Evolutionary conservation across 768 basidiomycete genomes (phyloP), one percentile per base, ranked within the genome.

Genomic region (Epithele typhae): DNA sequence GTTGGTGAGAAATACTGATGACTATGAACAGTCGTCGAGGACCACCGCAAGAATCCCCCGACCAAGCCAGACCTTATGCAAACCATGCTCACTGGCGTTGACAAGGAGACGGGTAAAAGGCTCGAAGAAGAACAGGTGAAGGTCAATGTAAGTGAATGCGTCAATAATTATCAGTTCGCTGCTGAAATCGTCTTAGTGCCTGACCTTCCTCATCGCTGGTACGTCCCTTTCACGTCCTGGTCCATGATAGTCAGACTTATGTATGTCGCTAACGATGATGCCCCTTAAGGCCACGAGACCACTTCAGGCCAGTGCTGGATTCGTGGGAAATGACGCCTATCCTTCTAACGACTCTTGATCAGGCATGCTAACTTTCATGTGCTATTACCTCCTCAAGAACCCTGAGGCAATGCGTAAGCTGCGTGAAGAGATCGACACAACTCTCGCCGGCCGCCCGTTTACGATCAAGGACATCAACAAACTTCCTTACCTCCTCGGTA

Each of bases 191-290:
- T 7, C 27, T 7, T 17, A 72, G 70, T 64, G 75, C 4, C 56
- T 74, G 11, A 77, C 76, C 1, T 77, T 77, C 68, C 58, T 77
- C 10, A 73, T 76, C 37, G 75, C 75, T 10, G 27, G 27, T 30
- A 30, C 27, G 27, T 30, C 27, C 8, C 27, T 7, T 30, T 14
- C 7, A 7, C 27, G 14, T 30, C 27, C 27, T 7, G 7, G 14
- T 30, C 27, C 7, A 30, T 30, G 8, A 30, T 30, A 30, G 8
- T 30, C 7, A 30, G 8, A 14, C 27, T 30, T 7, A 7, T 7
- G 27, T 30, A 30, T 30, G 8, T 30, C 8, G 27, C 7, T 30
- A 30, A n/a, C n/a, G n/a, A n/a, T n/a, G n/a, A n/a, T n/a, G n/a
- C n/a, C n/a, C n/a, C n/a, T n/a, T n/a, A n/a, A n/a, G 62, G 69